These are phyloP conservation scores for Canariomyces notabilis DNA, from an alignment of 2,329 filamentous ascomycete species.

Conservation along the genomic window DNA sequence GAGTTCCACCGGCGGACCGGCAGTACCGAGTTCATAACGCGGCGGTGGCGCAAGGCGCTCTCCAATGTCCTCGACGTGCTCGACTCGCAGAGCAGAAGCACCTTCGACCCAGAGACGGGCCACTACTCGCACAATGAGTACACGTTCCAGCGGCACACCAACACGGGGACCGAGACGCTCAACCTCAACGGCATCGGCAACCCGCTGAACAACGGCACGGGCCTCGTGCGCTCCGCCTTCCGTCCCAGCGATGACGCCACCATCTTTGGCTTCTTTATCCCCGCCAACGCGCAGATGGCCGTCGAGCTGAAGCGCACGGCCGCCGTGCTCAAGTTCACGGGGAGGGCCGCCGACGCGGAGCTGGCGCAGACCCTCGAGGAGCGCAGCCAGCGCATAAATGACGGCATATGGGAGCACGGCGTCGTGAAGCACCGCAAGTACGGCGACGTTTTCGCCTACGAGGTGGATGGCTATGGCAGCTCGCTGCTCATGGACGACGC, in stretches of 20 bases:
- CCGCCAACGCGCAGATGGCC: constrained; percentile 93
- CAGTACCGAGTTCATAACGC: constrained; percentile 71
- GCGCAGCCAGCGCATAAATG: constrained; percentile 59
- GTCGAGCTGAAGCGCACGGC: constrained; percentile 77
- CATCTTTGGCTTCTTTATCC: constrained; percentile 90
- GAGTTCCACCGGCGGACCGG: constrained; percentile 78
- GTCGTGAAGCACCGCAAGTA: constrained; percentile 70
- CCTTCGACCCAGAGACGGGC: constrained; percentile 66
- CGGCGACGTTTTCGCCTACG: constrained; percentile 77
- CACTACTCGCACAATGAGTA: constrained; percentile 69
- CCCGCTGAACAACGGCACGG: constrained; percentile 77
- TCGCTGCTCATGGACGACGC: constrained; percentile 84
- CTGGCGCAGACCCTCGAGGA: constrained; percentile 52
- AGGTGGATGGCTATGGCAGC: constrained; percentile 82
- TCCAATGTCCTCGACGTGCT: constrained; percentile 69
- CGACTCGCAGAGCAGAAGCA: constrained; percentile 71
- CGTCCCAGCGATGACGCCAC: constrained; percentile 92
- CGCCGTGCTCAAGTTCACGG: constrained; percentile 56
- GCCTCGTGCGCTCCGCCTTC: constrained; percentile 85
- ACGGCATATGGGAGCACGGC: constrained; percentile 80
- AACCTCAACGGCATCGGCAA: constrained; percentile 82
- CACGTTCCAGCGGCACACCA: constrained; percentile 78
- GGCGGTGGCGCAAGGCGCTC: constrained; percentile 74
- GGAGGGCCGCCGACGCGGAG: constrained; percentile 45
- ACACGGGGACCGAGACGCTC: constrained; percentile 83